Conservation (phyloP, 331 rosid genomes). For the Quercus tomentella region DNA sequence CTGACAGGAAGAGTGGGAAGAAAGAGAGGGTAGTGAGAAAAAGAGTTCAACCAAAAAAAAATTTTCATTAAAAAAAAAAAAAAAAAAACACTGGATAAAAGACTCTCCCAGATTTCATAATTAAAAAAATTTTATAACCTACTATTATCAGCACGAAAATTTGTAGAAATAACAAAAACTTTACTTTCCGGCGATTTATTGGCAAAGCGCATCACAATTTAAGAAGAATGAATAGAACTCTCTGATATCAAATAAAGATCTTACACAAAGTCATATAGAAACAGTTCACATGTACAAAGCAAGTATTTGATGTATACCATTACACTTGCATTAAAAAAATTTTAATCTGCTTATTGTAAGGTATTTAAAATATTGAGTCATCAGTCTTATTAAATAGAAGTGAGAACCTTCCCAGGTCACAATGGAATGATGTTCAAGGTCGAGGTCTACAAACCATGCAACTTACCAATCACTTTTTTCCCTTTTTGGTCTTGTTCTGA, state of each 20-base stretch:
- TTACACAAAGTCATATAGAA: background rate
- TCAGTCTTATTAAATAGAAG: background rate
- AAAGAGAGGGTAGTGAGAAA: background rate
- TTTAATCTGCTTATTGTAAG: background rate
- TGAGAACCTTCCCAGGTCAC: background rate
- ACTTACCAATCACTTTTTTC: slow-evolving; percentile 51
- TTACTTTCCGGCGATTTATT: slow-evolving; percentile 1
- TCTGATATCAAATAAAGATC: background rate
- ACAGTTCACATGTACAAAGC: background rate
- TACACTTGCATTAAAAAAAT: background rate
- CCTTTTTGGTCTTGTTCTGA: slow-evolving; percentile 62
- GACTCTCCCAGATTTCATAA: slow-evolving; percentile 3
- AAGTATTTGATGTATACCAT: background rate
- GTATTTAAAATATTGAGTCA: background rate
- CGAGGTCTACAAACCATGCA: slow-evolving; percentile 1
- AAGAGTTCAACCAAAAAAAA: background rate
- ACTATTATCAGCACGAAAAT: background rate
- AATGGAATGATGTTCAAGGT: slow-evolving; percentile 3
- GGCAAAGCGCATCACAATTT: background rate
- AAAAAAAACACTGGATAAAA: background rate
- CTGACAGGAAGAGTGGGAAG: background rate
- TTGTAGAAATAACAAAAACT: slow-evolving; percentile 3
- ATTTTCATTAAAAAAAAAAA: no score
- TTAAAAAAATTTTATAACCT: slow-evolving; percentile 3
- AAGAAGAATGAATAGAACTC: slow-evolving; percentile 11